phyloP scores from a whole-genome alignment of 306 rosid genomes.

The Gastrolobium villosum region DNA sequence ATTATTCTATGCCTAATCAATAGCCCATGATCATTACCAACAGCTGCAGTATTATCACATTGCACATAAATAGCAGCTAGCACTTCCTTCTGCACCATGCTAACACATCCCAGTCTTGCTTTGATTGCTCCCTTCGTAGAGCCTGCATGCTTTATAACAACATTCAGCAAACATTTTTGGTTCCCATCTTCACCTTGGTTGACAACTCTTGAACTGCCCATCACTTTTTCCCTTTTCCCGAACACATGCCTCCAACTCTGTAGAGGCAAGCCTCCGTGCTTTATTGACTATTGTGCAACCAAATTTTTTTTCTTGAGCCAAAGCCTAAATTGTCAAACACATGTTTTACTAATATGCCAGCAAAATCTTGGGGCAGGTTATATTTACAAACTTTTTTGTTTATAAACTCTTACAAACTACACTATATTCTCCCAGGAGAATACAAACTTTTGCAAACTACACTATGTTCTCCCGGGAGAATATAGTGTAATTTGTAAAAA shows the following conservation, averaged over 20 bases:
- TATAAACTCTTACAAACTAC: too few species aligned
- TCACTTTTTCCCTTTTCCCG: conserved; percentile 1
- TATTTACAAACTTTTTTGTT: too few species aligned
- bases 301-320: conserved; percentile 10
- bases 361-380: too few species aligned
- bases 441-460: too few species aligned
- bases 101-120: conserved; percentile 6
- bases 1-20: conserved; percentile 17
- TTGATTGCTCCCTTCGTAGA: conserved; percentile 22
- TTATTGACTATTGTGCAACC: conserved; percentile 9
- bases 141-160: conserved; percentile 21
- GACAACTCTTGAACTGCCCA: conserved; percentile 27
- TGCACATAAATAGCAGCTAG: background rate
- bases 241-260: conserved; percentile 8
- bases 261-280: conserved; percentile 29
- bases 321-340: conserved; percentile 19
- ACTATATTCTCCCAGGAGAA: too few species aligned
- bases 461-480: too few species aligned
- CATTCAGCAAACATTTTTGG: conserved; percentile 17
- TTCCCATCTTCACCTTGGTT: background rate
- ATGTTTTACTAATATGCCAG: conserved; percentile 4
- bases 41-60: conserved; percentile 44
- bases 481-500: too few species aligned
- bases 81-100: conserved; percentile 21
- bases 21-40: conserved; percentile 22